These are phyloP conservation scores for Lachnellula subtilissima DNA, from an alignment of 2,329 filamentous ascomycete genomes.

Conservation along the genomic window DNA sequence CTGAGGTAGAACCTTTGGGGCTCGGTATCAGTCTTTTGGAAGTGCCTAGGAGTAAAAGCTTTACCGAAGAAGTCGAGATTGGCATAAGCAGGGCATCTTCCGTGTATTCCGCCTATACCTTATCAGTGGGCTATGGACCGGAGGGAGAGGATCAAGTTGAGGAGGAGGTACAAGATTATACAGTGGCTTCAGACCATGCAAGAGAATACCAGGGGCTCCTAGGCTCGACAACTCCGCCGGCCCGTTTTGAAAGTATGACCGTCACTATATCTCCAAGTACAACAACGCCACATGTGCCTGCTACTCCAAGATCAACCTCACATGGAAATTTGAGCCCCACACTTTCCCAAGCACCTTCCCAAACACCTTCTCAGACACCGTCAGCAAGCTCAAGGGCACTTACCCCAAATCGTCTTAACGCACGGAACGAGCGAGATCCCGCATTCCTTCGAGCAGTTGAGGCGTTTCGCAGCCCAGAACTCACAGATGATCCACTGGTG, in stretches of 20 bases:
- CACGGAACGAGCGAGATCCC: constrained; percentile 17
- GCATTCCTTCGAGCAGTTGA: constrained; percentile 11
- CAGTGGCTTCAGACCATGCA: not conserved
- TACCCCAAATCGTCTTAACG: constrained; percentile 13
- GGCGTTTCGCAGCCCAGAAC: constrained; percentile 15
- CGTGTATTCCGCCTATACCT: constrained; percentile 1
- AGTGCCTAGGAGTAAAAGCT: constrained; percentile 4
- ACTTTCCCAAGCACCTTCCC: not conserved
- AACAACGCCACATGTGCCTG: not conserved
- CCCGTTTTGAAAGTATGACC: not conserved
- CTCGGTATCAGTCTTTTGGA: not conserved
- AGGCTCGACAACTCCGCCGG: not conserved
- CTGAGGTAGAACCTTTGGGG: not conserved
- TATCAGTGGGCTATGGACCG: not conserved
- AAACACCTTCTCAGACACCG: not conserved
- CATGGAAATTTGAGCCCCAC: not conserved
- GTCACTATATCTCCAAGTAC: not conserved
- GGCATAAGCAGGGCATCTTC: not conserved
- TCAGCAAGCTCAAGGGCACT: not conserved
- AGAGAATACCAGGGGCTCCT: not conserved
- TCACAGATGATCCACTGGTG: constrained; percentile 9
- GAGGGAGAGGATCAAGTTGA: constrained; percentile 1
- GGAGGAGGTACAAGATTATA: not conserved
- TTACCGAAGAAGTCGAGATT: constrained; percentile 6
- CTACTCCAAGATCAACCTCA: not conserved